Base-by-base conservation (phyloP, 192 early-diverging fungal genomes). In the Rhizophagus sp. region DNA sequence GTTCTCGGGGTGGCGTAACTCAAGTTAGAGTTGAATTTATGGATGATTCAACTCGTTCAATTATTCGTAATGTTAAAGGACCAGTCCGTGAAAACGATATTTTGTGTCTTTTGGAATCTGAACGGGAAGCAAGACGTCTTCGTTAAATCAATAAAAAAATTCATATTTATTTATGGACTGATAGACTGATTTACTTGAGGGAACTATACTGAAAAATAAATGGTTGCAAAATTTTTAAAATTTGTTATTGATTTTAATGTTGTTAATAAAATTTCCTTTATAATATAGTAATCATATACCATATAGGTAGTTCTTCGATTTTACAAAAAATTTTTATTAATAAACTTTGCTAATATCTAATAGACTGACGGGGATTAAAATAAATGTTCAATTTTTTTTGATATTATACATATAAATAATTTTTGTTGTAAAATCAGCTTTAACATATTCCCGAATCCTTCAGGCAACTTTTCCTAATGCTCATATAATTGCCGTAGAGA, bases 61-160 rank as follows among this genome's bases (percentile, higher is more conserved):
- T 99, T 90, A 97, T 99, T 90, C 96, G 98, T 87, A 99, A 99
- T 91, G 98, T 99, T 70, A 98, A 97, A 93, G 98, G 98, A 77
- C 98, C 98, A 82, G 98, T 99, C 81, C 95, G 97, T 82, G 97
- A 97, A 86, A 93, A 94, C 90, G 96, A 97, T 86, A 93, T 98
- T 82, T 89, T 98, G 83, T 95, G 95, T 88, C 93, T 99, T 76
- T 92, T 98, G 87, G 98, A 99, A 88, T 97, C 97, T 78, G 98
- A 99, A 90, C 97, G 98, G 92, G 98, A 99, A 87, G 98, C 98
- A 83, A 94, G 97, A 84, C 95, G 97, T 87, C 96, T 99, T 83
- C 94, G 97, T 89, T 99, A 95, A 97, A 17, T 57, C 19, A 57
- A 57, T 19, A 17, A 57, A 19, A 44, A 10, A 44, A 30, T 10